Conservation (phyloP, 495 filamentous ascomycete genomes). For the Penicillium cataractarum region DNA sequence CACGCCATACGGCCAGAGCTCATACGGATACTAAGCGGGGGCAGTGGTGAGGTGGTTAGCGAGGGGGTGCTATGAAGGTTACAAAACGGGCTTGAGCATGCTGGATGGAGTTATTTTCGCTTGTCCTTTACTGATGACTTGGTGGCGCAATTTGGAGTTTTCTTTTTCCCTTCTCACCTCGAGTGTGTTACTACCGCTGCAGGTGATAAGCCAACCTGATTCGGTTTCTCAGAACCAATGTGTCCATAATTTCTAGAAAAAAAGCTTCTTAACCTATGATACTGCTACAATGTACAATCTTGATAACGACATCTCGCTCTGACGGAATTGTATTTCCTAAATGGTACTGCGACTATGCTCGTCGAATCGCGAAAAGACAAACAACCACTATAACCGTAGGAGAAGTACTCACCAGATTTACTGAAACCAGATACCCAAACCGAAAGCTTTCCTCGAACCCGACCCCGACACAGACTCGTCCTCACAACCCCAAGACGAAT, state of each 20-base stretch:
- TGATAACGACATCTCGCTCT: background rate
- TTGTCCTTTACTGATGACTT: conserved; percentile 25
- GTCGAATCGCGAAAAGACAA: background rate
- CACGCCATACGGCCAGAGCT: conserved; percentile 69
- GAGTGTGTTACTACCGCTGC: conserved; percentile 16
- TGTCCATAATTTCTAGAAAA: conserved; percentile 21
- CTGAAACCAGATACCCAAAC: background rate
- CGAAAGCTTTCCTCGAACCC: background rate
- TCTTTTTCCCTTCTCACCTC: conserved; percentile 13
- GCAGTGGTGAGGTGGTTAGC: background rate
- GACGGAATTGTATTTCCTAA: background rate
- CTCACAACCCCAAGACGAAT: background rate
- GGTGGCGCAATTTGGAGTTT: conserved; percentile 34
- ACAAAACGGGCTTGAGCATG: conserved; percentile 29
- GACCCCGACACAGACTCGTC: background rate
- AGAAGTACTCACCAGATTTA: background rate
- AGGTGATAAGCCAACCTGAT: conserved; percentile 5
- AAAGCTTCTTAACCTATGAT: background rate
- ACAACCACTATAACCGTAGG: too few species aligned
- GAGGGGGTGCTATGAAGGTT: background rate
- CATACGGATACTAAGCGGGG: conserved; percentile 48
- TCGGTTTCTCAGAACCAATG: conserved; percentile 10
- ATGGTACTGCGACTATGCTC: background rate
- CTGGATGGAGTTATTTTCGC: conserved; percentile 25
- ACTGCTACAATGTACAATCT: conserved; percentile 3